Evolutionary conservation across 148 eudicot genomes (phyloP).

Genomic region (Heliosperma pusillum): DNA sequence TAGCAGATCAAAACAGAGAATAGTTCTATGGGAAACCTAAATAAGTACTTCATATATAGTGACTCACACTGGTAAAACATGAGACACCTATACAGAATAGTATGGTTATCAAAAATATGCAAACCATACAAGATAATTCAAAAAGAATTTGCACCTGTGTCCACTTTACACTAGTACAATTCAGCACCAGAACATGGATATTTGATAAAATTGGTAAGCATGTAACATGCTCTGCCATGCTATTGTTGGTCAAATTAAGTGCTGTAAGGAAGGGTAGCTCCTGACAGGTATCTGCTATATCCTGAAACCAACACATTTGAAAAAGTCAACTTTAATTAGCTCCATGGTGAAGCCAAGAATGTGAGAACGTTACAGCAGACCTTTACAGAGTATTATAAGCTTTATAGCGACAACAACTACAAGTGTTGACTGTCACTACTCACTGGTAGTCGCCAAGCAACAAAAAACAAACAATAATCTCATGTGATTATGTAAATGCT

Average conservation of each 20-base stretch:
- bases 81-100: conserved; percentile 8
- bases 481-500: too few relatives aligned
- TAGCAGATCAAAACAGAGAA: conserved; percentile 1
- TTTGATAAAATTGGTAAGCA: conserved; percentile 45
- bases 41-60: not conserved
- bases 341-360: conserved; percentile 1
- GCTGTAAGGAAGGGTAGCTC: conserved; percentile 64
- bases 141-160: conserved; percentile 47
- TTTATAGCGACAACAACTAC: too few relatives aligned
- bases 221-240: conserved; percentile 45
- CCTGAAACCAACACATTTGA: conserved; percentile 44
- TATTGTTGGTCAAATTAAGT: conserved; percentile 67
- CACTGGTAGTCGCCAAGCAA: too few relatives aligned
- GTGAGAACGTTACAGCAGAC: not conserved
- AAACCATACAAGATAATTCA: not conserved
- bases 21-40: conserved; percentile 1
- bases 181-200: conserved; percentile 71
- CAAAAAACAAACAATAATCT: too few relatives aligned
- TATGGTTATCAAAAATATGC: not conserved
- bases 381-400: not conserved
- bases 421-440: too few relatives aligned
- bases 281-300: conserved; percentile 62
- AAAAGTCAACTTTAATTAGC: conserved; percentile 4
- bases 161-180: conserved; percentile 75
- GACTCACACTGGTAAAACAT: not conserved